Evolutionary conservation across 768 basidiomycete genomes (phyloP).

Genomic region (Leccinum variicolor): DNA sequence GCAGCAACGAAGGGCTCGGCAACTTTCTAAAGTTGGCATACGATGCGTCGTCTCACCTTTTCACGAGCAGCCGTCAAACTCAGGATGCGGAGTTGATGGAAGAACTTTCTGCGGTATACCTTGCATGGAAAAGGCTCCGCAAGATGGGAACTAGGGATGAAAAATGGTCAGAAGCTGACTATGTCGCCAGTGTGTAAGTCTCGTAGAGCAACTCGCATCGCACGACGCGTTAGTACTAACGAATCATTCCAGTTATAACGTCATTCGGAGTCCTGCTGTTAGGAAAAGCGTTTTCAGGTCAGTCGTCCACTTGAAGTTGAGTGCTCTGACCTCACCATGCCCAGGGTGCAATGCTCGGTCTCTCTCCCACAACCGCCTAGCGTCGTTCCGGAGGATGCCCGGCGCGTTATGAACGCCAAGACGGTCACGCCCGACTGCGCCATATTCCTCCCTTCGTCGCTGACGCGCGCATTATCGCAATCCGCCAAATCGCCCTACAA

Average conservation of each 20-base stretch:
- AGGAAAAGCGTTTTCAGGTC: constrained; percentile 42
- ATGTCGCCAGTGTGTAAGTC: constrained; percentile 51
- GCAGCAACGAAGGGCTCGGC: constrained; percentile 11
- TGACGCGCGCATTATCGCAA: constrained; percentile 40
- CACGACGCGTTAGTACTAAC: neutral
- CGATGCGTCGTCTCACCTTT: constrained; percentile 36
- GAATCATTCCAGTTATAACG: constrained; percentile 38
- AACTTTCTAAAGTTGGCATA: constrained; percentile 33
- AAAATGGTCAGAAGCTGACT: constrained; percentile 54
- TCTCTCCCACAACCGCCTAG: constrained; percentile 45
- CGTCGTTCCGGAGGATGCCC: constrained; percentile 24
- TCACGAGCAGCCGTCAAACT: constrained; percentile 27
- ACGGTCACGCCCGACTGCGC: constrained; percentile 47
- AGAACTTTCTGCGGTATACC: constrained; percentile 40
- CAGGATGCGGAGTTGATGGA: constrained; percentile 29
- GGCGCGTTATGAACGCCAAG: constrained; percentile 44
- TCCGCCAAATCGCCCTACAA: constrained; percentile 47
- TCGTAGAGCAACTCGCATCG: neutral
- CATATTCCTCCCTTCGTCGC: constrained; percentile 42
- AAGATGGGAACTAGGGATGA: constrained; percentile 44
- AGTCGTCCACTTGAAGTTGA: neutral
- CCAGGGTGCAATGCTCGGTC: constrained; percentile 46
- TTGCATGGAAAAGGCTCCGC: constrained; percentile 43
- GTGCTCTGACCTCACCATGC: constrained; percentile 1
- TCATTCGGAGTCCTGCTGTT: constrained; percentile 46